A percentile compares a stretch with the other conserved stretches of the same genome.
Conservation (phyloP, 2,329 filamentous ascomycete genomes). For the Raffaelea arxii region DNA sequence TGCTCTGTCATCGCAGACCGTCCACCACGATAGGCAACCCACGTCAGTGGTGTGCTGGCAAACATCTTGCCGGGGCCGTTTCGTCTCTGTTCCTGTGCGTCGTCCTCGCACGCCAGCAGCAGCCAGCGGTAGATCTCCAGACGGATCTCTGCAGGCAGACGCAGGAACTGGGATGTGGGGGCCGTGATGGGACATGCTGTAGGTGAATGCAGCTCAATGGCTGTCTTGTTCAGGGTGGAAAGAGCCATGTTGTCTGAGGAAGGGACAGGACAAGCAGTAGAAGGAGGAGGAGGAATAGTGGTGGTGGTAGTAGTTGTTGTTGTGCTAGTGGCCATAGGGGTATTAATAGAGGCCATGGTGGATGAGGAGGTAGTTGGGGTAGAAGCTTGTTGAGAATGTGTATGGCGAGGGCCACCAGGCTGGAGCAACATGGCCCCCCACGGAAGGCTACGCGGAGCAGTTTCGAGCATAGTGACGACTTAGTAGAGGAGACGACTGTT, state of each 20-base stretch:
- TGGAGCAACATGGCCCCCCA: too few species aligned
- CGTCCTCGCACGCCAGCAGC: constrained; percentile 20
- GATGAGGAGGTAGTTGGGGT: too few species aligned
- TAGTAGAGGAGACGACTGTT: not conserved
- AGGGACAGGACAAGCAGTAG: not conserved
- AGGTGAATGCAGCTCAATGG: not conserved
- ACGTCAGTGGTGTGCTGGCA: not conserved
- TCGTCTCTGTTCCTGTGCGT: too few species aligned
- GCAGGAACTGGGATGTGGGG: constrained; percentile 12
- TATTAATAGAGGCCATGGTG: not conserved
- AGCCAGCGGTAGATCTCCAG: constrained; percentile 36
- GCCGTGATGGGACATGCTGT: not conserved
- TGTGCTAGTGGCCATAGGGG: not conserved
- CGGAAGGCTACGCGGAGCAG: too few species aligned
- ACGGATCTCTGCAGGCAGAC: constrained; percentile 34
- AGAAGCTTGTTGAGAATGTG: too few species aligned
- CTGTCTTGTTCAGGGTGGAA: not conserved
- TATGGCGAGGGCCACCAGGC: too few species aligned
- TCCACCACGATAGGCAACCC: not conserved
- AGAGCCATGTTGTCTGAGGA: not conserved
- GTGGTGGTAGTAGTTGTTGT: not conserved
- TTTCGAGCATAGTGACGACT: too few species aligned
- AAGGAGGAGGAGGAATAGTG: not conserved
- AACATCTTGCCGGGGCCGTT: not conserved
- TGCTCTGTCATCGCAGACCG: not conserved